Base-by-base conservation (phyloP, 352 stramenopile genomes). In the Pythium utonaiense region DNA sequence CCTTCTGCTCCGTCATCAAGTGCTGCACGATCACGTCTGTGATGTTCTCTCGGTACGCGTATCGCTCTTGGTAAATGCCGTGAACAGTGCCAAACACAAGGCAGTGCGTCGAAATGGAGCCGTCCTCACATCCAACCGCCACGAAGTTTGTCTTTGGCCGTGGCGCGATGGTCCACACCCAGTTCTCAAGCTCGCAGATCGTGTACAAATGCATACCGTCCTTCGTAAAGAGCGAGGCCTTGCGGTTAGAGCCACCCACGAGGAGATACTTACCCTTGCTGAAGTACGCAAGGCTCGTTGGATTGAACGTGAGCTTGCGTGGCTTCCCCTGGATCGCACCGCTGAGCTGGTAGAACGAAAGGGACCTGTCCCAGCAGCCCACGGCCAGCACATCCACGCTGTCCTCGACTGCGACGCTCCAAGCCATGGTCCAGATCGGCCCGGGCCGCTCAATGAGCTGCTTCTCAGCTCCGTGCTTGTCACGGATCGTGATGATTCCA, bases 1-100 rank as follows among this genome's bases (percentile, higher is more conserved):
- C 93, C 64, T 98, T 97, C 62, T 98, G 88, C 66, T 98, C 93
- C 17, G 89, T 98, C 70, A 97, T 86, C 30, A 98, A 73, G 67
- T 98, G 92, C 77, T 98, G 91, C 17, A 98, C 89, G 63, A 98
- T 95, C 50, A 98, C 93, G 64, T 98, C 93, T 13, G 92, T 98
- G 54, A 98, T 88, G 59, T 96, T 89, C 64, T 98, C 93, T 4
- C 90, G 84, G 66, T 97, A 98, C 10, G 92, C 92, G 58, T 97
- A 98, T 2, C 94, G 83, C 54, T 98, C 94, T 50, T 97, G 78
- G 66, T 96, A 97, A 30, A 98, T 89, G 44, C 86, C 89, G 71
- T 98, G 88, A 6, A 98, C 86, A 4, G 91, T 92, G 41, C 88
- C 78, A 69, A 98, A 98, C 28, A 95, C 74, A 25, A 98, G 73